Conservation (phyloP, 345 rosid species). For the Capsella bursapastoris region DNA sequence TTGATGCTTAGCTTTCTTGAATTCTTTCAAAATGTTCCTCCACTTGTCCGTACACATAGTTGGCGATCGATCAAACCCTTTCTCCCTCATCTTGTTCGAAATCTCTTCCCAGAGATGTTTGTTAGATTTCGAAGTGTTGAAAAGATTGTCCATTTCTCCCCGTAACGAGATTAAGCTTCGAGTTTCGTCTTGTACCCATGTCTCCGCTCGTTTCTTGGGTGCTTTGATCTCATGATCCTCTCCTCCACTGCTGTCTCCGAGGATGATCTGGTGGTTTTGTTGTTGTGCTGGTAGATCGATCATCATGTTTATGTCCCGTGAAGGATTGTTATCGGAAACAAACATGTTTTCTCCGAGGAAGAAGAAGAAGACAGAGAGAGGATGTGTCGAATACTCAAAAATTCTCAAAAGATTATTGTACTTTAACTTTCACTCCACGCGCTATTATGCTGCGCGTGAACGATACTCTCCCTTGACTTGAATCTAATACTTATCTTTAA, state of each 20-base stretch:
- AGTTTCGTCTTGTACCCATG: constrained; percentile 96
- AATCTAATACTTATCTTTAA: neutral
- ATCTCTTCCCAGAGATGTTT: constrained; percentile 97
- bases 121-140: constrained; percentile 94
- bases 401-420: too few species aligned
- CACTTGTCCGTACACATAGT: constrained; percentile 99
- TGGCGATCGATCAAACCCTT: constrained; percentile 94
- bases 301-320: constrained; percentile 64
- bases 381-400: neutral
- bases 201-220: constrained; percentile 96
- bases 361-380: neutral
- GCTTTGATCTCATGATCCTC: constrained; percentile 75
- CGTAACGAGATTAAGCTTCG: constrained; percentile 71
- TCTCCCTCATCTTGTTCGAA: constrained; percentile 85
- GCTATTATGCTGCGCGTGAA: neutral
- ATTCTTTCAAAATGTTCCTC: constrained; percentile 96
- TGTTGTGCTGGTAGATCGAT: constrained; percentile 57
- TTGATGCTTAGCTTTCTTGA: constrained; percentile 80
- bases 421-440: neutral
- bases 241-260: constrained; percentile 86
- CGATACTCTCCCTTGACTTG: neutral
- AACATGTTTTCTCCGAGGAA: constrained; percentile 55
- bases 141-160: constrained; percentile 79
- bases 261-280: constrained; percentile 54
- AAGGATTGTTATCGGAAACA: constrained; percentile 58